Evolutionary conservation across 164 flowering plant species (phyloP).

Genomic region (Chimonanthus salicifolius): DNA sequence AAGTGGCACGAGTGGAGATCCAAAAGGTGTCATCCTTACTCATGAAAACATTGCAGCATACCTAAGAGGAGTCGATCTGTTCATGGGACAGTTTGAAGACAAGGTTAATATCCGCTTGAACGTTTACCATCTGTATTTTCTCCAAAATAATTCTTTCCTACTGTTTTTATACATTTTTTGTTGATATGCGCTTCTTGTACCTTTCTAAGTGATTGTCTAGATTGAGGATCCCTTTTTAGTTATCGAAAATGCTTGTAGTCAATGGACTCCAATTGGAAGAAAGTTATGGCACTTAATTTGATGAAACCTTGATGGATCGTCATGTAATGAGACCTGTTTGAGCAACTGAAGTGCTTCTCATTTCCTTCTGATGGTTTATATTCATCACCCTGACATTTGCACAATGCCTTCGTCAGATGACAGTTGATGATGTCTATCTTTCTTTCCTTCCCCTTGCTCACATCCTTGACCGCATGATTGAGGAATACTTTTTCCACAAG

Average conservation of each 20-base stretch:
- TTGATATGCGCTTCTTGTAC: neutral
- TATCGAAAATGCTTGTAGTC: neutral
- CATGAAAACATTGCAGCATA: conserved; percentile 55
- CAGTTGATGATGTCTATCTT: conserved; percentile 80
- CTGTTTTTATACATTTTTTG: neutral
- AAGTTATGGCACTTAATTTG: neutral
- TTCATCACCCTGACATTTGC: conserved; percentile 8
- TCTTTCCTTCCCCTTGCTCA: conserved; percentile 98
- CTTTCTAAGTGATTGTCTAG: neutral
- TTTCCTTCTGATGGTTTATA: neutral
- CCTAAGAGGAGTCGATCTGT: conserved; percentile 66
- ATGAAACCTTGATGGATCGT: neutral
- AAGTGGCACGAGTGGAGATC: conserved; percentile 95
- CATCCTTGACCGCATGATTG: conserved; percentile 87
- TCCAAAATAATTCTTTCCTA: neutral
- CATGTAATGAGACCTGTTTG: neutral
- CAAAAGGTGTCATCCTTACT: conserved; percentile 88
- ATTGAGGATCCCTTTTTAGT: neutral
- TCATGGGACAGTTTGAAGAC: conserved; percentile 86
- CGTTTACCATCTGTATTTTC: neutral
- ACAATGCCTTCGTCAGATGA: conserved; percentile 54
- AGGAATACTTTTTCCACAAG: conserved; percentile 81
- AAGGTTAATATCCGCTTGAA: conserved; percentile 41
- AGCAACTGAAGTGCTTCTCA: neutral
- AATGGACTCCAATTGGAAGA: neutral